Base-by-base conservation (phyloP, 306 rosid genomes). In the Calophaca sinica region DNA sequence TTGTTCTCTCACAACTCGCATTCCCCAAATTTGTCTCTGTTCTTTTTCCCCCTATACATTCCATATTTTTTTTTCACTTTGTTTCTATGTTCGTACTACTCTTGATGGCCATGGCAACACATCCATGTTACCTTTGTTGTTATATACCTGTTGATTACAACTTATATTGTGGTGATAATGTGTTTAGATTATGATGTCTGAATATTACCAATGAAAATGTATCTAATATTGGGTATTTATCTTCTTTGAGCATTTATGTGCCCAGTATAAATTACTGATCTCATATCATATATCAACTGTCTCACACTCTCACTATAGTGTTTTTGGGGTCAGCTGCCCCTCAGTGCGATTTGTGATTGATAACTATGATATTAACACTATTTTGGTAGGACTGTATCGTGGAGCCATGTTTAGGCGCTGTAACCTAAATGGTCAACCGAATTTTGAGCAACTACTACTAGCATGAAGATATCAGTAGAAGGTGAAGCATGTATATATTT, bases 381-480 rank as follows among this genome's bases (percentile, higher is more conserved):
- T 55, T 38, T 55, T 75, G 14, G 70, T 28, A 31, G 49, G 59
- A 36, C 50, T 58, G 62, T 9, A 38, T 31, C 0, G 42, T 11
- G 58, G 51, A 58, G 51, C 61, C 13, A 60, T 32, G 51, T 61
- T 49, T 38, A 62, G 52, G 20, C 49, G 38, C 52, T 2, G 4
- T 13, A 81, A 61, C 41, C 58, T 51, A 26, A 63, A 41, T 35
- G 20, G 41, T 55, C 49, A 41, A 28, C 69, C 9, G 9, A 38
- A 75, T 32, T 51, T 74, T 79, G 75, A 75, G 60, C 38, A 75
- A 15, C 50, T 55, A 68, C 31, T 61, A 49, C 66, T 45, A 75
- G 53, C 58, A 29, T 38, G 20, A 44, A 42, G 7, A 62, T 72
- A 26, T 73, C 46, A 71, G 28, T 13, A 68, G 44, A 35, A 11